Conservation (phyloP, 768 basidiomycete genomes). For the Phaeotremella skinneri region DNA sequence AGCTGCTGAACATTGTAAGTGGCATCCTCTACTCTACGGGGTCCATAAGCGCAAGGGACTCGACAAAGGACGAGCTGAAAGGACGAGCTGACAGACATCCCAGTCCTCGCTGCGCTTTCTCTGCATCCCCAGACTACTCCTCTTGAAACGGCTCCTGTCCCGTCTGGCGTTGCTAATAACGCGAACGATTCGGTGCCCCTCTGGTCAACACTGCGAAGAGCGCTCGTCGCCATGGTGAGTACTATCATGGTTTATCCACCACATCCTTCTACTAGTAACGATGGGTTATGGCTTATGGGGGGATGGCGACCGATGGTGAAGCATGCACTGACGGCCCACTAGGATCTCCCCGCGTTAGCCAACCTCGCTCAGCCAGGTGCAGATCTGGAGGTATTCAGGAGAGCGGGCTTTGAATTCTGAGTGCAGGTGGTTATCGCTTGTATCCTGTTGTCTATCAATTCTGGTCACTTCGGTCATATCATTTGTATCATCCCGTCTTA, state of each 20-base stretch:
- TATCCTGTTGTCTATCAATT: too few relatives aligned
- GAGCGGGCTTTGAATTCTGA: constrained; percentile 86
- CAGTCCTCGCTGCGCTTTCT: constrained; percentile 45
- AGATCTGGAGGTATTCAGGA: constrained; percentile 69
- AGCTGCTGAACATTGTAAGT: constrained; percentile 79
- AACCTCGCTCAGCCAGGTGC: constrained; percentile 67
- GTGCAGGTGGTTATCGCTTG: too few relatives aligned
- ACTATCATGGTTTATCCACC: not conserved
- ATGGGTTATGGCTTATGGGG: too few relatives aligned
- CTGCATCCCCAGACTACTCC: constrained; percentile 28
- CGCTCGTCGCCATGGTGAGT: constrained; percentile 75
- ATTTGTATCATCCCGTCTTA: too few relatives aligned
- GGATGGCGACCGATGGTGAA: too few relatives aligned
- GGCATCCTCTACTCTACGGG: not conserved
- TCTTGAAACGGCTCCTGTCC: not conserved
- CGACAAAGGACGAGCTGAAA: too few relatives aligned
- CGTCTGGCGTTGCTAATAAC: too few relatives aligned
- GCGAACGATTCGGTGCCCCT: constrained; percentile 77
- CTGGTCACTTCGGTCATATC: too few relatives aligned
- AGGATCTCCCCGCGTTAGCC: constrained; percentile 81
- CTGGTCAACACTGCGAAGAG: constrained; percentile 83
- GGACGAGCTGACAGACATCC: not conserved
- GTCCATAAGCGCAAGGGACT: not conserved
- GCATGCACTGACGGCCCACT: constrained; percentile 5
- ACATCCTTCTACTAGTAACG: too few relatives aligned